These are phyloP conservation scores for Samsoniella hepiali DNA, from an alignment of 2,329 filamentous ascomycete genomes.

Conservation along the genomic window DNA sequence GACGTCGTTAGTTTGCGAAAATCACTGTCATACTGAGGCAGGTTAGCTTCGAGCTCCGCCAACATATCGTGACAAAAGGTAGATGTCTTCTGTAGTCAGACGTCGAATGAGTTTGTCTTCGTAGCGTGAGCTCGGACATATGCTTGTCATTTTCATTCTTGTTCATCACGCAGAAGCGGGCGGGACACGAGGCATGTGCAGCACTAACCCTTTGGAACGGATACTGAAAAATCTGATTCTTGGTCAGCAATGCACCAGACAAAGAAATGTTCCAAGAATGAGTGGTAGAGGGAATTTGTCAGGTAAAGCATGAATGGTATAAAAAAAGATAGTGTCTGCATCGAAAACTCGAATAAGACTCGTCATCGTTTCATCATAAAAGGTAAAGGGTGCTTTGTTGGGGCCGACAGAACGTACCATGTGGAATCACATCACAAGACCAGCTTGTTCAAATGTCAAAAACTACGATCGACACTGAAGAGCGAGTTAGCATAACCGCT, in stretches of 20 bases:
- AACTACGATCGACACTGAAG: constrained; percentile 1
- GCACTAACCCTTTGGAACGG: constrained; percentile 18
- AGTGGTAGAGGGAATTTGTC: constrained; percentile 28
- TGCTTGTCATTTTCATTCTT: constrained; percentile 88
- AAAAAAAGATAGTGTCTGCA: constrained; percentile 63
- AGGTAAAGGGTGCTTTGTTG: constrained; percentile 27
- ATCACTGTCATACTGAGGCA: not conserved
- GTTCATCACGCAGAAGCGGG: constrained; percentile 65
- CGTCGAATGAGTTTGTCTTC: constrained; percentile 38
- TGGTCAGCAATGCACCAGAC: constrained; percentile 19
- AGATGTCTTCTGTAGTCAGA: constrained; percentile 18
- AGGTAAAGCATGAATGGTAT: constrained; percentile 72
- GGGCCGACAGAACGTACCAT: constrained; percentile 3
- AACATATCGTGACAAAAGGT: not conserved
- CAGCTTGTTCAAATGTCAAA: not conserved
- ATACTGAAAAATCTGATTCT: constrained; percentile 27
- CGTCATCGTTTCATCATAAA: constrained; percentile 60
- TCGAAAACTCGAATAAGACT: constrained; percentile 72
- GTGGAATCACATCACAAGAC: not conserved
- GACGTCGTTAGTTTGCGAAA: not conserved
- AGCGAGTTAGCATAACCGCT: not conserved
- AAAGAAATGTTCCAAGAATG: constrained; percentile 22
- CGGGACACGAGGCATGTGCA: constrained; percentile 13
- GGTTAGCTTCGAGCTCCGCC: constrained; percentile 5
- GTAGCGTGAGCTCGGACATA: constrained; percentile 79